Evolutionary conservation across 108 stramenopile genomes (phyloP).

Genomic region (Mediolabrus comicus): DNA sequence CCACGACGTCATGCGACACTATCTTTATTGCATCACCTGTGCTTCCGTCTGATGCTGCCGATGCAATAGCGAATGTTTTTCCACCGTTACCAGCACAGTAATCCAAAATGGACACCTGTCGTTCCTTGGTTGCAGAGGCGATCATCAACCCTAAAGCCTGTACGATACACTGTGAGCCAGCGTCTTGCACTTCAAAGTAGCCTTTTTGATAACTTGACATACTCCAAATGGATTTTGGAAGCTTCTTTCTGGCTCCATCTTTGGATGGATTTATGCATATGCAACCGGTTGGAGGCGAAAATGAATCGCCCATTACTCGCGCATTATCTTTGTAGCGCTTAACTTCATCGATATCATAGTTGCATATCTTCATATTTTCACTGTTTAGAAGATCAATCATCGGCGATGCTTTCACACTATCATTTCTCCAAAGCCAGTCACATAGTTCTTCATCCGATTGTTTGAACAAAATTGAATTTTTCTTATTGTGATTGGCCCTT

Average conservation of each 20-base stretch:
- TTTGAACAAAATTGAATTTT: slow-evolving; percentile 38
- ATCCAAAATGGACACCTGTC: slow-evolving; percentile 39
- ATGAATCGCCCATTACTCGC: not conserved
- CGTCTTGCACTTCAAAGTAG: slow-evolving; percentile 61
- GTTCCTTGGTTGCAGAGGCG: not conserved
- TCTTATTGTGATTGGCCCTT: slow-evolving; percentile 40
- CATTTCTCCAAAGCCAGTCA: slow-evolving; percentile 23
- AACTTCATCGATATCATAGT: not conserved
- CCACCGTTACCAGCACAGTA: slow-evolving; percentile 63
- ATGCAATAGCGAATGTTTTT: slow-evolving; percentile 51
- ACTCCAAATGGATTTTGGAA: slow-evolving; percentile 52
- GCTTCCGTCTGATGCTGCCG: slow-evolving; percentile 6
- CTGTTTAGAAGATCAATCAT: not conserved
- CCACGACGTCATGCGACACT: slow-evolving; percentile 48
- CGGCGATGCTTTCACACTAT: slow-evolving; percentile 26
- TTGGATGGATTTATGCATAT: slow-evolving; percentile 17
- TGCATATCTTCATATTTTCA: not conserved
- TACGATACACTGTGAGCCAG: slow-evolving; percentile 55
- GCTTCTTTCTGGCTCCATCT: not conserved
- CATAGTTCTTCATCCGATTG: slow-evolving; percentile 36
- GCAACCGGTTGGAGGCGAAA: slow-evolving; percentile 25
- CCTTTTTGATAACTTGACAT: slow-evolving; percentile 51
- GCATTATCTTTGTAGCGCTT: not conserved
- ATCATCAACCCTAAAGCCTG: slow-evolving; percentile 30
- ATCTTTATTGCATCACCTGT: slow-evolving; percentile 10